phyloP scores from a whole-genome alignment of 2,329 filamentous ascomycete genomes.

The Paracoccidioides brasiliensis region DNA sequence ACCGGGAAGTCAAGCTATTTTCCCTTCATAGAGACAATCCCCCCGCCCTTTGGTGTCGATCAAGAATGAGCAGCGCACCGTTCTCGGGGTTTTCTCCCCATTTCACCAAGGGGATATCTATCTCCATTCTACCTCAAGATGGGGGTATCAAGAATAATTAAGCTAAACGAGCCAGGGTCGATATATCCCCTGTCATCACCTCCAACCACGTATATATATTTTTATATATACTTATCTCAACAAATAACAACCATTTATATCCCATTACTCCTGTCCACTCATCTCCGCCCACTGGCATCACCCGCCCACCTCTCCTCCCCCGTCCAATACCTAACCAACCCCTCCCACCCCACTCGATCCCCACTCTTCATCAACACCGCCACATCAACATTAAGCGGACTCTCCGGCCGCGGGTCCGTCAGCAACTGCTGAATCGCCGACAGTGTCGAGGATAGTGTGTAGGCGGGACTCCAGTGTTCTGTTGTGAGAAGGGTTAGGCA shows the following conservation, averaged over 20 bases:
- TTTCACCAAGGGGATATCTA: too few relatives aligned
- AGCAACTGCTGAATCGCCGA: constrained; percentile 36
- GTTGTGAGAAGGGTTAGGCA: constrained; percentile 74
- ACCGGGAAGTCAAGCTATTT: too few relatives aligned
- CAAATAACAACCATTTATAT: too few relatives aligned
- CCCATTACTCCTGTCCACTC: not conserved
- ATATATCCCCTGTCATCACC: not conserved
- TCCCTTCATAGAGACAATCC: too few relatives aligned
- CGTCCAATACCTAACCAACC: constrained; percentile 36
- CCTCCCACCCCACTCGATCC: constrained; percentile 34
- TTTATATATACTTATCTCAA: too few relatives aligned
- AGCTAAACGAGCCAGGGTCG: too few relatives aligned
- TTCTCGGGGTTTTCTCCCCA: too few relatives aligned
- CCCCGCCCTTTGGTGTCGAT: too few relatives aligned
- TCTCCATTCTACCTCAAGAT: too few relatives aligned
- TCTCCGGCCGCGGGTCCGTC: constrained; percentile 33
- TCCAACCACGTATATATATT: too few relatives aligned
- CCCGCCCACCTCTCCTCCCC: constrained; percentile 34
- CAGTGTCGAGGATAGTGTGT: constrained; percentile 50
- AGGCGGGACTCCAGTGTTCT: constrained; percentile 68
- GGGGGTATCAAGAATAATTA: too few relatives aligned
- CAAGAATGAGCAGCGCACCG: too few relatives aligned
- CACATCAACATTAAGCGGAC: constrained; percentile 37
- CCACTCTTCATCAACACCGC: constrained; percentile 34
- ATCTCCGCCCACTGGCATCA: not conserved